These are phyloP conservation scores for Kuraishia ogatae DNA, from an alignment of 805 yeast species.

Conservation along the genomic window DNA sequence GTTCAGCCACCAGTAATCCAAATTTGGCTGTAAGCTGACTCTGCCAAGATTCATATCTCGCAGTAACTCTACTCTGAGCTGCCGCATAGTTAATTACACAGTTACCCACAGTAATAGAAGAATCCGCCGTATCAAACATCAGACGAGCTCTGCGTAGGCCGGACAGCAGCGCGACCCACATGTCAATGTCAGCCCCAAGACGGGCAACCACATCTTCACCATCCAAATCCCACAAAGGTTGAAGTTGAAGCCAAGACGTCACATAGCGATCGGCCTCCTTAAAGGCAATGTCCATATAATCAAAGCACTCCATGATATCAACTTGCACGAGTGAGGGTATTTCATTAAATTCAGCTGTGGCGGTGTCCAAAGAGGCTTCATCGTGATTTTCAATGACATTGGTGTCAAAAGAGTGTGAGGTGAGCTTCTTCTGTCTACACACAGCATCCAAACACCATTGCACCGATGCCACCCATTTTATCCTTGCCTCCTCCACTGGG, in stretches of 20 bases:
- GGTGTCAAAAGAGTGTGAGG: neutral
- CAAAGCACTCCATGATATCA: constrained; percentile 15
- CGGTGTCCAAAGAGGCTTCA: neutral
- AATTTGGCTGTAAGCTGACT: constrained; percentile 31
- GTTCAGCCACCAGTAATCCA: constrained; percentile 24
- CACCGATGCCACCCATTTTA: constrained; percentile 3
- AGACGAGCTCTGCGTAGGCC: constrained; percentile 21
- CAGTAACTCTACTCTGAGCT: constrained; percentile 3
- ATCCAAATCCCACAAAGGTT: constrained; percentile 51
- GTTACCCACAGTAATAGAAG: neutral
- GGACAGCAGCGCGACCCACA: constrained; percentile 41
- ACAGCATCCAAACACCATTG: neutral
- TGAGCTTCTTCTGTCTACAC: neutral
- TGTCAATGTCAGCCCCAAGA: constrained; percentile 24
- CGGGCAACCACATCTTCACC: constrained; percentile 27
- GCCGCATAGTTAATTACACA: neutral
- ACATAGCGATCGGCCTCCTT: constrained; percentile 27
- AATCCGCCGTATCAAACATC: constrained; percentile 28
- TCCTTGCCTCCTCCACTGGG: constrained; percentile 7
- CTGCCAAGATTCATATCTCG: constrained; percentile 54
- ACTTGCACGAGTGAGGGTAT: neutral
- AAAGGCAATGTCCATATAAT: constrained; percentile 24
- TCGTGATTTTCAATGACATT: neutral
- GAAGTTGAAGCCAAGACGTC: constrained; percentile 44
- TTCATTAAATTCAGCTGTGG: neutral